phyloP scores from a whole-genome alignment of 768 basidiomycete species.

The Porphyrellus cyaneotinctus region DNA sequence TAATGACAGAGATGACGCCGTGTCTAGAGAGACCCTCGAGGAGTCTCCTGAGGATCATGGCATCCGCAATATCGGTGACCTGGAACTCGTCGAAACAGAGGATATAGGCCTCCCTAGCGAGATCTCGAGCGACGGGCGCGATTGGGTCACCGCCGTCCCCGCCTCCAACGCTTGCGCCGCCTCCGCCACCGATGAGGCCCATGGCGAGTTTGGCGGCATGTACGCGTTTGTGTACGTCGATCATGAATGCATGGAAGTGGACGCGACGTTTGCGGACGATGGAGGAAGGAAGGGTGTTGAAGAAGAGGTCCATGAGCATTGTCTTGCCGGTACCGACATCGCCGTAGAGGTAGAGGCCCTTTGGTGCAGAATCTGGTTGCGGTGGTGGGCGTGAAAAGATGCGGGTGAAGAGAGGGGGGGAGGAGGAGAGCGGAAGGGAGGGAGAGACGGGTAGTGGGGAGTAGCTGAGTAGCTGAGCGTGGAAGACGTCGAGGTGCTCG shows the following conservation, averaged over 20 bases:
- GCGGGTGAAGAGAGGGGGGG: slow-evolving; percentile 19
- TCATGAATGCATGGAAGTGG: slow-evolving; percentile 99
- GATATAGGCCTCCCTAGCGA: slow-evolving; percentile 79
- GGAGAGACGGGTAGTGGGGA: slow-evolving; percentile 58
- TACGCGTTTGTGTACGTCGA: slow-evolving; percentile 92
- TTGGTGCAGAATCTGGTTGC: slow-evolving; percentile 45
- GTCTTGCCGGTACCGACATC: slow-evolving; percentile 97
- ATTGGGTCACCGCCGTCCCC: slow-evolving; percentile 67
- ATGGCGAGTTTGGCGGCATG: slow-evolving; percentile 75
- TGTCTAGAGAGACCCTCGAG: slow-evolving; percentile 81
- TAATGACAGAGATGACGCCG: slow-evolving; percentile 93
- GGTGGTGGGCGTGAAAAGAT: slow-evolving; percentile 28
- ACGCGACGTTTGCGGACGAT: slow-evolving; percentile 78
- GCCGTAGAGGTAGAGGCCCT: slow-evolving; percentile 92
- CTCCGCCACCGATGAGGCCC: slow-evolving; percentile 47
- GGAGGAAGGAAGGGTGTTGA: slow-evolving; percentile 67
- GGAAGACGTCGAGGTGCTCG: slow-evolving; percentile 72
- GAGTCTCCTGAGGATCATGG: slow-evolving; percentile 92
- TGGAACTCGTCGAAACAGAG: slow-evolving; percentile 99
- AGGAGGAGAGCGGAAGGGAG: slow-evolving; percentile 30
- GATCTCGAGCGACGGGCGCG: slow-evolving; percentile 78
- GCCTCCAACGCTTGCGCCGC: slow-evolving; percentile 24
- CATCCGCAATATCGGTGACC: slow-evolving; percentile 97
- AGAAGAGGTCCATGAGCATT: slow-evolving; percentile 99
- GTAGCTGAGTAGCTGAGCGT: slow-evolving; percentile 68